phyloP scores from a whole-genome alignment of 305 asterid species.

The Solanum hybrid region DNA sequence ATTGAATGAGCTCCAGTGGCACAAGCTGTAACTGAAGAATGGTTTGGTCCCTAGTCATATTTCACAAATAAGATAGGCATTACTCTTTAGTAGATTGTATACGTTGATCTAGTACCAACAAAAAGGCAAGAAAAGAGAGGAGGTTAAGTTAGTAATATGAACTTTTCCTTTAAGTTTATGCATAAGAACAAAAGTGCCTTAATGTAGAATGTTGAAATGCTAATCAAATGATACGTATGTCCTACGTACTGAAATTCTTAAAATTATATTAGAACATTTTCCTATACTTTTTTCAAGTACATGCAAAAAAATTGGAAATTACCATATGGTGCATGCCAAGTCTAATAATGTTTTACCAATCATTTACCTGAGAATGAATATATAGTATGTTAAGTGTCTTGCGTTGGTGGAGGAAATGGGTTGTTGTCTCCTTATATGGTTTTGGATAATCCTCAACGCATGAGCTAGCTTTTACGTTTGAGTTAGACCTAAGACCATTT shows the following conservation, averaged over 20 bases:
- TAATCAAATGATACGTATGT: neutral
- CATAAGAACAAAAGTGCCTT: neutral
- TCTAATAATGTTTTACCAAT: neutral
- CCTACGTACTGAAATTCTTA: neutral
- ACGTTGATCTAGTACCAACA: neutral
- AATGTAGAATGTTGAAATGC: neutral
- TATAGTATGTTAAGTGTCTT: neutral
- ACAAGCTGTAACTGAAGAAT: slow-evolving; percentile 99
- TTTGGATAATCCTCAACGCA: neutral
- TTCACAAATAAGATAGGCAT: neutral
- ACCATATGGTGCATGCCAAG: neutral
- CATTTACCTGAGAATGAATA: neutral
- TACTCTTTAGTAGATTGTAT: neutral
- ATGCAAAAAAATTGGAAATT: neutral
- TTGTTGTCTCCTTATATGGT: neutral
- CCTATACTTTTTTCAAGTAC: neutral
- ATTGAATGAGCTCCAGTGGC: slow-evolving; percentile 97
- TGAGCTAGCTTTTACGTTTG: neutral
- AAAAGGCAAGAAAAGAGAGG: neutral
- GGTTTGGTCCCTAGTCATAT: slow-evolving; percentile 79
- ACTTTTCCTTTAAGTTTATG: neutral
- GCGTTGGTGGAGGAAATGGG: neutral
- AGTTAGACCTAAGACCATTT: neutral
- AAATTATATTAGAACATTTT: neutral
- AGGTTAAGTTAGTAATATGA: neutral